phyloP scores from a whole-genome alignment of 169 alveolate genomes.

The Toxoplasma gondii region DNA sequence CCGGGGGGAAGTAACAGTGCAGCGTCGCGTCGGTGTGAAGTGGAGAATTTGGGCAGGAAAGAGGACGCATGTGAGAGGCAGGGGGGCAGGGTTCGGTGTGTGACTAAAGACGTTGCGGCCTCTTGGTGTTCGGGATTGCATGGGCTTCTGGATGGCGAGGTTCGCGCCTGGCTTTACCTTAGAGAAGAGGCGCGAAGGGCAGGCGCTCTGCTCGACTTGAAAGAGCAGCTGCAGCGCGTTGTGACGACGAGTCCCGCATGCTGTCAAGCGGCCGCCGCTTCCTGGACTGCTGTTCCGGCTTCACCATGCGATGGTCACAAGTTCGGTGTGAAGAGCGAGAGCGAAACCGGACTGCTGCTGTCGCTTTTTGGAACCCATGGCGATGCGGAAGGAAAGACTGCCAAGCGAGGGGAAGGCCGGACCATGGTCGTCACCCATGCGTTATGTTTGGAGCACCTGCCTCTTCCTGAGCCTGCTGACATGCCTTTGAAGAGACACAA shows the following conservation, averaged over 20 bases:
- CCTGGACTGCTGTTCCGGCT: neutral
- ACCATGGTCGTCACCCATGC: constrained; percentile 62
- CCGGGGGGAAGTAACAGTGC: neutral
- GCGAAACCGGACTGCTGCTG: neutral
- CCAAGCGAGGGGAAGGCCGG: neutral
- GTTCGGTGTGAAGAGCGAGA: neutral
- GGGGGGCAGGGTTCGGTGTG: too few relatives aligned
- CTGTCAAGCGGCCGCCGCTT: neutral
- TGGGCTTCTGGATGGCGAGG: neutral
- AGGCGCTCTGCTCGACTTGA: neutral
- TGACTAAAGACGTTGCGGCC: neutral
- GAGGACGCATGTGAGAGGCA: too few relatives aligned
- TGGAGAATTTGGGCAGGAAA: too few relatives aligned
- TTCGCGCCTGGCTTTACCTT: neutral
- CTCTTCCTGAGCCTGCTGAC: constrained; percentile 91
- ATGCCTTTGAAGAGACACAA: constrained; percentile 83
- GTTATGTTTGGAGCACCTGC: constrained; percentile 83
- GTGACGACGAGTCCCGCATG: neutral
- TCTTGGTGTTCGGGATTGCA: neutral
- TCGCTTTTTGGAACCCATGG: neutral
- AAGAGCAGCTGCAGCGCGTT: neutral
- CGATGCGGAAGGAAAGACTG: neutral
- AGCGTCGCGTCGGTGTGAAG: too few relatives aligned
- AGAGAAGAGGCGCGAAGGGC: neutral
- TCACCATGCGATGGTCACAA: neutral